A percentile compares a stretch with the other conserved stretches of the same genome.
Conservation (phyloP, 352 stramenopile species). For the Aphanomyces cochlioides region DNA sequence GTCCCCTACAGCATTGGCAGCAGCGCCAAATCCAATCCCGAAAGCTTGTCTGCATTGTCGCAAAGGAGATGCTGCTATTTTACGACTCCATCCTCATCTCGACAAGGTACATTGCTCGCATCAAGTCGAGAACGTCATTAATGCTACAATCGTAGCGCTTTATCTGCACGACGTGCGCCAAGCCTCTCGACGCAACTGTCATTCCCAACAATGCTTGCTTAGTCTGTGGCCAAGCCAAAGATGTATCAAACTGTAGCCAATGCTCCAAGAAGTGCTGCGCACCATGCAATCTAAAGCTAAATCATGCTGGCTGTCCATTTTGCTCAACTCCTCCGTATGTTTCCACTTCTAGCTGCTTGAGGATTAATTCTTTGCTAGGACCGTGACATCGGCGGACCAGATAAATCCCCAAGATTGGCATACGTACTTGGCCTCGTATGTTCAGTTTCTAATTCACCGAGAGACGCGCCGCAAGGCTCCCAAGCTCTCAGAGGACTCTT, state of each 20-base stretch:
- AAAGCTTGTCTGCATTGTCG: background rate
- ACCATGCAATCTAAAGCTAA: background rate
- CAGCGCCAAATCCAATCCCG: background rate
- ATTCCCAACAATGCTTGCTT: background rate
- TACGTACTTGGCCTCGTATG: constrained; percentile 22
- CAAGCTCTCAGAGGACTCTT: constrained; percentile 63
- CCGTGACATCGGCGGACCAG: background rate
- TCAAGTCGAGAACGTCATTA: background rate
- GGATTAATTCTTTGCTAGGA: background rate
- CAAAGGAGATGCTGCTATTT: background rate
- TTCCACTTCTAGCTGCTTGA: background rate
- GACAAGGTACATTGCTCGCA: background rate
- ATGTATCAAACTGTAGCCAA: background rate
- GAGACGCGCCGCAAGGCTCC: background rate
- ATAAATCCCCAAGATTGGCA: constrained; percentile 17
- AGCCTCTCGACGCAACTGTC: background rate
- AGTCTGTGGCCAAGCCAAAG: constrained; percentile 1
- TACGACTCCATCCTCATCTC: background rate
- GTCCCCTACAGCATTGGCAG: too few relatives aligned
- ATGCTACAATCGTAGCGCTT: background rate
- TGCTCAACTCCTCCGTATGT: background rate
- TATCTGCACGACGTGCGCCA: background rate
- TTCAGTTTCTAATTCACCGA: constrained; percentile 4
- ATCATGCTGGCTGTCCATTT: background rate
- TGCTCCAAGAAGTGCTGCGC: background rate